These are phyloP conservation scores for Dactylella cylindrospora DNA, from an alignment of 2,329 filamentous ascomycete genomes.

Conservation along the genomic window DNA sequence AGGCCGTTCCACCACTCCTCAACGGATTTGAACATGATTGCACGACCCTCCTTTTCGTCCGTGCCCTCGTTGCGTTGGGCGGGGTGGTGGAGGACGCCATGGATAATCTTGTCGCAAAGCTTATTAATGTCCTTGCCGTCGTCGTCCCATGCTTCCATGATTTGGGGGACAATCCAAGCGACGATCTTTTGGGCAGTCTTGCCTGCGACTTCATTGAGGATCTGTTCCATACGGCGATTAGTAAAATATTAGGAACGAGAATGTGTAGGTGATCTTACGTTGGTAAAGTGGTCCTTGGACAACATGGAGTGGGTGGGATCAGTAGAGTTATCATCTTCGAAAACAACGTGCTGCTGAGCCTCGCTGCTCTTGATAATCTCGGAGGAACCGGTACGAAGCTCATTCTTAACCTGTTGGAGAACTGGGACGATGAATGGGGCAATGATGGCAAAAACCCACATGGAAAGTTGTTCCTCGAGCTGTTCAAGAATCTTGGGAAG, in stretches of 20 bases:
- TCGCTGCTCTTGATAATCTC: conserved; percentile 81
- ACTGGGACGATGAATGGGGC: conserved; percentile 85
- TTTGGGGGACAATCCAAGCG: conserved; percentile 81
- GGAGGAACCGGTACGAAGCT: conserved; percentile 79
- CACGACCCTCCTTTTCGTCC: conserved; percentile 70
- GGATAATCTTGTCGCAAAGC: conserved; percentile 73
- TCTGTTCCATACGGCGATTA: conserved; percentile 51
- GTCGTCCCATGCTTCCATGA: conserved; percentile 86
- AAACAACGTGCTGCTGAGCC: conserved; percentile 78
- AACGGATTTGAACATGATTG: conserved; percentile 76
- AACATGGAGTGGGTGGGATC: conserved; percentile 95
- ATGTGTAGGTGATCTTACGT: conserved; percentile 59
- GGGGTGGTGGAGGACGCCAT: conserved; percentile 84
- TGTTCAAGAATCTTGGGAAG: conserved; percentile 83
- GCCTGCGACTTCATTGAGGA: conserved; percentile 85
- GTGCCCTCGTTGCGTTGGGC: conserved; percentile 70
- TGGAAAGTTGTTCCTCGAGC: conserved; percentile 79
- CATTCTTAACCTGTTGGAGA: conserved; percentile 80
- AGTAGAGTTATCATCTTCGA: conserved; percentile 71
- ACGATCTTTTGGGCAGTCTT: conserved; percentile 76
- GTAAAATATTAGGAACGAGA: background rate
- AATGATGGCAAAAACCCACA: conserved; percentile 89
- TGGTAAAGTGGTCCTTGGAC: conserved; percentile 92
- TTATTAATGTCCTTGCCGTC: conserved; percentile 68
- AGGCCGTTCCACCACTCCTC: conserved; percentile 79